Base-by-base conservation (phyloP, 306 rosid species). In the Cucumis sativus region DNA sequence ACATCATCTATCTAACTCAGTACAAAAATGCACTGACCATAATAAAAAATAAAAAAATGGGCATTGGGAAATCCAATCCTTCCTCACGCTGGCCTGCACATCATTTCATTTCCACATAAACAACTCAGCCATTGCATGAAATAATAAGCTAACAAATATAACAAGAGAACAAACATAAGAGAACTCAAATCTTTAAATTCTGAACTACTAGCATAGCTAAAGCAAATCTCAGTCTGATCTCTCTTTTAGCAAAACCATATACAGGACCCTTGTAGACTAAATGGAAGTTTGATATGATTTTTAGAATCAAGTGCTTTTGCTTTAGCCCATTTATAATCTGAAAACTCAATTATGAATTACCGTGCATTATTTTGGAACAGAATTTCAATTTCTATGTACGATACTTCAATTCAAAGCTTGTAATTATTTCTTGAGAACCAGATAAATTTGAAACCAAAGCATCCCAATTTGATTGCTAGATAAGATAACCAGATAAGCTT, bases 71-170 rank as follows among this genome's bases (percentile, higher is more conserved):
- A 75, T 87, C 88, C 78, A 80, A 68, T 83, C 80, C 88, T 23
- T 82, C 82, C 81, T 88, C 79, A 23, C 85, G 83, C 80, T 87
- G 82, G 86, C 98, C 98, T 93, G 97, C 97, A 84, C 93, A 84
- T 69, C 77, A 80, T 23, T 35, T 59, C 86, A 33, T 84, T 77
- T 45, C 61, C 77, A 14, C 55, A 71, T 49, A 66, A 75, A 18
- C 66, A 8, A 21, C 80, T 89, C 57, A 84, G 83, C 40, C 49
- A 33, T 55, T 45, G 17, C 49, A 28, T 14, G 6, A 56, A 28
- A 75, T 15, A n/a, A 35, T 71, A 47, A 13, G 56, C 75, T 10
- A 68, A 68, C 55, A 20, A 45, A 47, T 33, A 33, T 33, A 33
- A 33, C 37, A 33, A 33, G 37, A 30, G 5, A 33, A 33, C 37